Percentiles rank a stretch among this genome's conserved stretches.
These are phyloP conservation scores for Xylaria flabelliformis DNA, from an alignment of 495 filamentous ascomycete species.

Conservation along the genomic window DNA sequence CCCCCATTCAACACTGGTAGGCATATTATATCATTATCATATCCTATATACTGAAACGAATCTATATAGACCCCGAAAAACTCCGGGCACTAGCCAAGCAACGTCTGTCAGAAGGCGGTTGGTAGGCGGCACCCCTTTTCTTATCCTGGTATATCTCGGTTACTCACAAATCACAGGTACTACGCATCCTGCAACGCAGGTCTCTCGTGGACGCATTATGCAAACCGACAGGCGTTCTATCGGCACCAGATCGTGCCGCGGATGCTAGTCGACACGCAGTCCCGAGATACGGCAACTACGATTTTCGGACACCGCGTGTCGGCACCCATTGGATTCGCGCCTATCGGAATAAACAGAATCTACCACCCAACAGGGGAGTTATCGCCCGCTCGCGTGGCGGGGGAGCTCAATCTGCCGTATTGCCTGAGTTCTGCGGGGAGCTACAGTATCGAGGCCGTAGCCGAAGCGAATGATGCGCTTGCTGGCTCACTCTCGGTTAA, in stretches of 20 bases:
- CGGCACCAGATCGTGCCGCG: conserved; percentile 69
- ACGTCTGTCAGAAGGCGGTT: conserved; percentile 59
- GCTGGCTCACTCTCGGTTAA: not conserved
- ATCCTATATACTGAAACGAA: not conserved
- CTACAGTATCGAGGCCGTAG: conserved; percentile 64
- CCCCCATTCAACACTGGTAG: conserved; percentile 62
- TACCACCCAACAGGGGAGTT: conserved; percentile 65
- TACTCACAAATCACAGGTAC: conserved; percentile 41
- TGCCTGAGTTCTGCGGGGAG: conserved; percentile 66
- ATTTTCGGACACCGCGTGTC: conserved; percentile 68
- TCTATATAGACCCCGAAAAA: conserved; percentile 57
- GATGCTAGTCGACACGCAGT: conserved; percentile 67
- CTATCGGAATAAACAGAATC: conserved; percentile 71
- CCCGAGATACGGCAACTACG: conserved; percentile 60
- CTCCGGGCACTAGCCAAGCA: conserved; percentile 65
- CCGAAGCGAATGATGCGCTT: conserved; percentile 53
- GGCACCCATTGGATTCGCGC: conserved; percentile 69
- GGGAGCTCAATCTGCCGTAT: conserved; percentile 61
- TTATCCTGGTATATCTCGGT: not conserved
- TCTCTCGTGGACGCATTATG: conserved; percentile 67
- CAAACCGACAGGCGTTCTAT: conserved; percentile 73
- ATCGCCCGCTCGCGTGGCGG: conserved; percentile 63
- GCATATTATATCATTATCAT: not conserved
- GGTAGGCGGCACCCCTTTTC: conserved; percentile 36
- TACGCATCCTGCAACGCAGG: conserved; percentile 74